These are phyloP conservation scores for Yamadazyma taylorii DNA, from an alignment of 1,139 yeast species.

Conservation along the genomic window DNA sequence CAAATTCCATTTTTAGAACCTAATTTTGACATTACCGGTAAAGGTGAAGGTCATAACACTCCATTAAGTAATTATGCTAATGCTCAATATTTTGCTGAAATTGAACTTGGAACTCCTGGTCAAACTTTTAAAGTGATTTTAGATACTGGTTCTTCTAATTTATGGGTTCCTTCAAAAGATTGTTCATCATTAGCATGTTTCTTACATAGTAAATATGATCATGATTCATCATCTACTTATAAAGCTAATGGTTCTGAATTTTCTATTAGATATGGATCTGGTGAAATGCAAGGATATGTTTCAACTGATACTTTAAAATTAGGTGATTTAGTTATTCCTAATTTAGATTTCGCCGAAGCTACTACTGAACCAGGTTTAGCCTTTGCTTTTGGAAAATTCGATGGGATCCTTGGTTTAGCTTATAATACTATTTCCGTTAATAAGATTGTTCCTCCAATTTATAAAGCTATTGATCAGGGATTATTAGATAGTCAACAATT, in stretches of 20 bases:
- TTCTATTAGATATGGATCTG: conserved; percentile 87
- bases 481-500: conserved; percentile 81
- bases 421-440: conserved; percentile 88
- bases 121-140: conserved; percentile 87
- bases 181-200: conserved; percentile 94
- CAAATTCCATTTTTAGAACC: conserved; percentile 49
- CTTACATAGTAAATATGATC: conserved; percentile 88
- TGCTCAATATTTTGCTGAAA: conserved; percentile 93
- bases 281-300: conserved; percentile 86
- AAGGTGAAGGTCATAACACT: conserved; percentile 52
- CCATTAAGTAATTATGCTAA: conserved; percentile 91
- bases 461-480: conserved; percentile 81
- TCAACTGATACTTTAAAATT: conserved; percentile 78
- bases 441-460: conserved; percentile 88
- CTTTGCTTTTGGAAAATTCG: conserved; percentile 97
- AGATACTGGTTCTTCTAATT: conserved; percentile 94
- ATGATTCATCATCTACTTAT: conserved; percentile 74
- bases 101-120: conserved; percentile 87
- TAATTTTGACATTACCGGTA: background rate
- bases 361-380: conserved; percentile 97
- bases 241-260: conserved; percentile 84
- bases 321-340: conserved; percentile 81
- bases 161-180: conserved; percentile 92
- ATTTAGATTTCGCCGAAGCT: conserved; percentile 95
- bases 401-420: conserved; percentile 94